phyloP scores from a whole-genome alignment of 179 eudicot species.

The Patellifolia procumbens region DNA sequence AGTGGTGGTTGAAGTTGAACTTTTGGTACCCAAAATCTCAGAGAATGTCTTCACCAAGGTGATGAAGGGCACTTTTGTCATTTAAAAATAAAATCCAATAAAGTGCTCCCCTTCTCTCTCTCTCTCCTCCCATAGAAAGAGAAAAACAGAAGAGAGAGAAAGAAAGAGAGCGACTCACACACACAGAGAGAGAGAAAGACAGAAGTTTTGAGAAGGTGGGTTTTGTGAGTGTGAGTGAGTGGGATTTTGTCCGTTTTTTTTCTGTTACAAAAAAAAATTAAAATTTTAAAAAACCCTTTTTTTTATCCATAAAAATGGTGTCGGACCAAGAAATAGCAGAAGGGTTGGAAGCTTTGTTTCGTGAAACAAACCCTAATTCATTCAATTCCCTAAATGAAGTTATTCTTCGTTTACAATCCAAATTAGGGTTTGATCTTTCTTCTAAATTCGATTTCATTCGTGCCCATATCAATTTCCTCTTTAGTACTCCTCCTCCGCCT shows the following conservation, averaged over 20 bases:
- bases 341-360: slow-evolving; percentile 50
- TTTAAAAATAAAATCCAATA: not conserved
- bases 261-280: slow-evolving; percentile 21
- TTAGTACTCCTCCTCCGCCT: slow-evolving; percentile 35
- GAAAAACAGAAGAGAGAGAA: slow-evolving; percentile 18
- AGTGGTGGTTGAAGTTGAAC: not conserved
- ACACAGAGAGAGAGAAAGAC: slow-evolving; percentile 15
- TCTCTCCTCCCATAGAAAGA: not conserved
- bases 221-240: slow-evolving; percentile 4
- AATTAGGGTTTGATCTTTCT: slow-evolving; percentile 66
- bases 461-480: slow-evolving; percentile 46
- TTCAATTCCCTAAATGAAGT: slow-evolving; percentile 57
- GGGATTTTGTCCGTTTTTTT: slow-evolving; percentile 39
- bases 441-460: slow-evolving; percentile 60
- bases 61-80: slow-evolving; percentile 3
- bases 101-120: not conserved
- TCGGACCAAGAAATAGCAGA: slow-evolving; percentile 72
- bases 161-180: slow-evolving; percentile 13
- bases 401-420: slow-evolving; percentile 58
- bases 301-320: slow-evolving; percentile 30
- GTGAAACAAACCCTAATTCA: slow-evolving; percentile 53
- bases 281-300: not conserved
- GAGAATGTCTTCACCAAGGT: not conserved
- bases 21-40: slow-evolving; percentile 5
- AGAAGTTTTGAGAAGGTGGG: not conserved